Conservation (phyloP, 352 stramenopile species). For the Peronospora tabacina region DNA sequence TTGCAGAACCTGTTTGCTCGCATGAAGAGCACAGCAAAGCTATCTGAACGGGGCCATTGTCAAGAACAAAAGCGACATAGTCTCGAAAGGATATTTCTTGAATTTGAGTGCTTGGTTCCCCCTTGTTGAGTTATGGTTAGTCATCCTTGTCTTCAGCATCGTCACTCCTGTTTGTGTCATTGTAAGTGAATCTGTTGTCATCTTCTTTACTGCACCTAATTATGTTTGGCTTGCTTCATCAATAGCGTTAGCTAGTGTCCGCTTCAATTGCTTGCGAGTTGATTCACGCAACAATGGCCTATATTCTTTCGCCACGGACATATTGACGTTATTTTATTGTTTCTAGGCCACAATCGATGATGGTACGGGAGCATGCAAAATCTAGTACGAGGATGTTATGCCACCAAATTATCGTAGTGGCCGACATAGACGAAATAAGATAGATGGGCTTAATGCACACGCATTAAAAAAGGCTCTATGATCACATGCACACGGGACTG, state of each 20-base stretch:
- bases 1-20: neutral
- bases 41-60: neutral
- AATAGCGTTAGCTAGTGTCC: slow-evolving; percentile 49
- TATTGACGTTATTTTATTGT: no score
- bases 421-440: neutral
- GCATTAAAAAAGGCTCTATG: slow-evolving; percentile 50
- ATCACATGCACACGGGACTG: slow-evolving; percentile 49
- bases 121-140: neutral
- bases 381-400: neutral
- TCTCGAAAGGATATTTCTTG: slow-evolving; percentile 7
- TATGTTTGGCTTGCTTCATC: slow-evolving; percentile 31
- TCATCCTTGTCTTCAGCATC: slow-evolving; percentile 15
- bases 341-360: no score
- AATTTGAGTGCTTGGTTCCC: neutral
- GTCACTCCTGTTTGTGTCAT: slow-evolving; percentile 19
- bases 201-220: neutral
- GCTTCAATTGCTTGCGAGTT: slow-evolving; percentile 3
- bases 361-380: neutral
- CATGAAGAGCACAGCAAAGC: neutral
- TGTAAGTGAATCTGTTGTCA: neutral
- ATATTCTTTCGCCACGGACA: no score
- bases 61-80: slow-evolving; percentile 15
- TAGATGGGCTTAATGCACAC: neutral
- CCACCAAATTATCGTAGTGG: neutral
- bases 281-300: no score